Base-by-base conservation (phyloP, 768 basidiomycete species). In the Rhizopogon vulgaris region DNA sequence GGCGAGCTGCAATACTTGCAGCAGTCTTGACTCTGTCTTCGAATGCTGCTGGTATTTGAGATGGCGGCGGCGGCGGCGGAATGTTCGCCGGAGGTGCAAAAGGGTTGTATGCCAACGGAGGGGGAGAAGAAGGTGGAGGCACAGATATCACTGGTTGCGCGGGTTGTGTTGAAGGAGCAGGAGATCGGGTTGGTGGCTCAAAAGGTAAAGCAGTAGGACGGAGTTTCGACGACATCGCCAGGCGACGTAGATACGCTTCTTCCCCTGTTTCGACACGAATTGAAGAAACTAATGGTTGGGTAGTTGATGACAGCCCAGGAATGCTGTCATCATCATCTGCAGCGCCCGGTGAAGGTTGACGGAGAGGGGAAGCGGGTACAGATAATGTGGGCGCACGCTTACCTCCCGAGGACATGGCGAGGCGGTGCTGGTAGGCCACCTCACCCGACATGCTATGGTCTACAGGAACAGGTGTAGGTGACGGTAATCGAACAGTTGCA, bases 1-100 rank as follows among this genome's bases (percentile, higher is more conserved):
- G 72, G 54, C 75, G 82, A 0, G 90, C 90, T 17, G 90, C 91
- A 51, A 94, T 87, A 10, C 83, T 89, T 4, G 87, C 89, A 0
- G 90, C 91, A 9, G 83, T 81, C 54, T 87, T 87, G 1, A 82
- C 78, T 56, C 74, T 83, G 15, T 84, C 88, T 52, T 90, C 83
- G 14, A 88, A 72, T 1, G 73, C 69, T 22, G 50, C 66, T 3
- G 69, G 66, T 25, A 73, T 56, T 15, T 66, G 53, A 3, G 64
- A 56, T 28, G 71, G 67, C 27, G 69, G 71, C 2, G 76, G 74
- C 0, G 83, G 77, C 1, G 85, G 82, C 0, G 82, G 80, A 4
- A 81, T 76, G 6, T 79, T 76, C 17, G 79, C 60, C 4, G 81
- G 77, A 2, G 85, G 85, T 2, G 83, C 79, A 54, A 88, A 84